Evolutionary conservation across 371 early-diverging fungal genomes (phyloP).

Genomic region (Zychaea mexicana): DNA sequence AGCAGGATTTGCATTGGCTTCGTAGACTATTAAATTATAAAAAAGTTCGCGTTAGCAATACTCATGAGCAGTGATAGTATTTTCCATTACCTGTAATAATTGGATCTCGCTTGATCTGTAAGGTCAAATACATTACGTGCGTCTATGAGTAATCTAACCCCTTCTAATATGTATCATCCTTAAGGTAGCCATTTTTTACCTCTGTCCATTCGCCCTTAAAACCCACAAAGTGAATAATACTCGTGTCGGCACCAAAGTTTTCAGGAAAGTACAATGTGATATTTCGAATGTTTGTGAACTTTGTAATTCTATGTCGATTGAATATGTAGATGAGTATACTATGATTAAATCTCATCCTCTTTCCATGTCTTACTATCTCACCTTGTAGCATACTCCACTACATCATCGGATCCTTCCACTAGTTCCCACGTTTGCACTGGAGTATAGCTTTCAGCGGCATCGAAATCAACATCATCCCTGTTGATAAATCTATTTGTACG

Average conservation of each 20-base stretch:
- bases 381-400: conserved; percentile 72
- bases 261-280: conserved; percentile 83
- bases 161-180: neutral
- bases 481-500: conserved; percentile 73
- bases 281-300: conserved; percentile 81
- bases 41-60: neutral
- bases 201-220: conserved; percentile 92
- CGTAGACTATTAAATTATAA: conserved; percentile 56
- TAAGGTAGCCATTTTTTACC: conserved; percentile 34
- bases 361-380: too few species aligned
- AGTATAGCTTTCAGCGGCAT: conserved; percentile 67
- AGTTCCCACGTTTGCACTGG: conserved; percentile 86
- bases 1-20: conserved; percentile 79
- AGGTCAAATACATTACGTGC: neutral
- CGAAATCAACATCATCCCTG: conserved; percentile 90
- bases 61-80: neutral
- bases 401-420: conserved; percentile 54
- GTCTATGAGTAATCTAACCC: neutral
- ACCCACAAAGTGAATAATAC: conserved; percentile 77
- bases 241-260: conserved; percentile 79
- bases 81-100: conserved; percentile 44
- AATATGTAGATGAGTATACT: neutral
- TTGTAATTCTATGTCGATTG: conserved; percentile 59
- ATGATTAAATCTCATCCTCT: neutral
- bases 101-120: conserved; percentile 78